Evolutionary conservation across 306 rosid species (phyloP).

Genomic region (Trifolium subterraneum): DNA sequence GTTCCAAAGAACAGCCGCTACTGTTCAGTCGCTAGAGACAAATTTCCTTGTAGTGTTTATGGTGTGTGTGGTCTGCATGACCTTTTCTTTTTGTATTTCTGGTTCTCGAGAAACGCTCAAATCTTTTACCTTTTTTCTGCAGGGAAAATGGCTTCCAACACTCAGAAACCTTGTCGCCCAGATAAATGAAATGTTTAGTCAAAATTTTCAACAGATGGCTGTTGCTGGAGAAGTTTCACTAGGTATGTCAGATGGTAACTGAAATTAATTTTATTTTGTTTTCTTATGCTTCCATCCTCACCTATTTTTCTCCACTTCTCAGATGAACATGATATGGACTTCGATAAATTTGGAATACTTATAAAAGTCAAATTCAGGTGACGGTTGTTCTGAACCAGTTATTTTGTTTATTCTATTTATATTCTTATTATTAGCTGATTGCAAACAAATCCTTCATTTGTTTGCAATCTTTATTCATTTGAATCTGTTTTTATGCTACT

Average conservation of each 20-base stretch:
- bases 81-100: conserved; percentile 7
- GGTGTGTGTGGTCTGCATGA: neutral
- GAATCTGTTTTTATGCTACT: too few relatives aligned
- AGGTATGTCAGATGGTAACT: conserved; percentile 53
- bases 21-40: too few relatives aligned
- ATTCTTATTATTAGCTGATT: neutral
- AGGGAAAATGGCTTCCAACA: conserved; percentile 91
- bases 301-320: conserved; percentile 45
- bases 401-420: neutral
- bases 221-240: conserved; percentile 97
- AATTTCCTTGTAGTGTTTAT: too few relatives aligned
- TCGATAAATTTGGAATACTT: conserved; percentile 81
- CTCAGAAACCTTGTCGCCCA: conserved; percentile 82
- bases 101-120: conserved; percentile 21
- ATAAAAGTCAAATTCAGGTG: conserved; percentile 98
- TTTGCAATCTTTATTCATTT: too few relatives aligned
- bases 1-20: too few relatives aligned
- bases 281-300: conserved; percentile 39
- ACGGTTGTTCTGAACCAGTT: conserved; percentile 33
- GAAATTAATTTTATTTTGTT: conserved; percentile 7
- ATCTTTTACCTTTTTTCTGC: conserved; percentile 29
- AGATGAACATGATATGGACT: conserved; percentile 89
- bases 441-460: too few relatives aligned
- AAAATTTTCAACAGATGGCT: conserved; percentile 95
- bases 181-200: conserved; percentile 86